Evolutionary conservation across 1,284 basidiomycete species (phyloP), one percentile per base, ranked within the genome.

Genomic region (Peniophora sp.): DNA sequence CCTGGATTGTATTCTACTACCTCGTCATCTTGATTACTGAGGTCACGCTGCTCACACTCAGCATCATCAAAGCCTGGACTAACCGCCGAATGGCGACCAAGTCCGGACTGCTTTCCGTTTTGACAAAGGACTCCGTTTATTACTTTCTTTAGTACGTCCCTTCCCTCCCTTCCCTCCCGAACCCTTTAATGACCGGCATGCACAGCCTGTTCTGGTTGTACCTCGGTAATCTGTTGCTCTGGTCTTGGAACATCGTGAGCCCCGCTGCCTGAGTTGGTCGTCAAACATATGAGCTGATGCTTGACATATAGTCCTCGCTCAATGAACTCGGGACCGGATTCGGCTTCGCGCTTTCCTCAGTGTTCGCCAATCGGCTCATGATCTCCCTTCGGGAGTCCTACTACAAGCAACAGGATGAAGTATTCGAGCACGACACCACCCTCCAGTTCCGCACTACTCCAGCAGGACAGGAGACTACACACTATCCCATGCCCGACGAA

Each of bases 301-400:
- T 12, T 32, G 27, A 12, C 27, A 18, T 22, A n/a, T 39, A 51
- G 54, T 15, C 47, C 32, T 46, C 47, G 5, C 39, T 54, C 5
- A 56, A 55, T 50, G 55, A 55, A 18, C 47, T 60, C 24, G 52
- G 20, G 2, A 55, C 56, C 15, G 56, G 52, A 18, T 54, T 56
- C 47, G 24, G 47, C 8, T 52, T 51, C 43, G 35, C 49, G 11
- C 36, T 61, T 39, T 58, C 59, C 18, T 48, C 58, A n/a, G 54
- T 57, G 47, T 54, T 62, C 46, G 58, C 58, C 3, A 57, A 62
- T 47, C 57, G 60, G 20, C 58, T 62, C 24, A 49, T 60, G 43
- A 55, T 62, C 34, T 53, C 55, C 27, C 49, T 61, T n/a, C 60
- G 60, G 27, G 36, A 47, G 43, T 22, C 44, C 15, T 54, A 53